Base-by-base conservation (phyloP, 2,329 filamentous ascomycete species). In the Penicillium occitanis region DNA sequence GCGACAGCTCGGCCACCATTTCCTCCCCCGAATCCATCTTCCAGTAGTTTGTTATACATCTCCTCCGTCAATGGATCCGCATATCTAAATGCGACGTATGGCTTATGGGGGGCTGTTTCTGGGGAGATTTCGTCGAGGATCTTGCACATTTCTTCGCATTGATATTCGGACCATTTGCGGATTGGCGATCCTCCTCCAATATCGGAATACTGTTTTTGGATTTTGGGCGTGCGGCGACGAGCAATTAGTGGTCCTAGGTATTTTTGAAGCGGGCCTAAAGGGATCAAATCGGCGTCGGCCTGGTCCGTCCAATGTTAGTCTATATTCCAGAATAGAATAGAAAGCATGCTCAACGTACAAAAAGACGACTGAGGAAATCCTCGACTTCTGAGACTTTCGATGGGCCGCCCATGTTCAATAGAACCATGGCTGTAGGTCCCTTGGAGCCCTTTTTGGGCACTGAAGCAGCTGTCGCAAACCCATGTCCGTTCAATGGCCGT, bases 121-220 rank as follows among this genome's bases (percentile, higher is more conserved):
- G 95, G 95, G 1, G 91, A 96, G 68, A 92, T 90, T 72, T 90
- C 86, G 84, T 99, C 95, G 61, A 99, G 85, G 61, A 98, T 87
- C 84, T 97, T 97, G 86, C 95, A 99, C 92, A 98, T 97, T 80
- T 98, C 93, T 67, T 85, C 85, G 67, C 88, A 93, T 79, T 99
- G 95, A 75, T 95, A 89, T 79, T 99, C 95, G 28, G 93, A 96
- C 96, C 96, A 99, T 78, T 96, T 96, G 71, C 94, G 89, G 77
- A 99, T 99, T 1, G 95, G 95, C 22, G 93, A 98, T n/a, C 95
- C 95, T 68, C 95, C 95, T 67, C 95, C 95, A 75, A 99, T 99
- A 64, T 90, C 93, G 19, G 91, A 87, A 76, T 99, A 99, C 78
- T 99, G 96, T 76, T 97, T 91, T 79, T 96, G 86, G 69, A 99